phyloP scores from a whole-genome alignment of 2,329 filamentous ascomycete species.

The Cadophora malorum region DNA sequence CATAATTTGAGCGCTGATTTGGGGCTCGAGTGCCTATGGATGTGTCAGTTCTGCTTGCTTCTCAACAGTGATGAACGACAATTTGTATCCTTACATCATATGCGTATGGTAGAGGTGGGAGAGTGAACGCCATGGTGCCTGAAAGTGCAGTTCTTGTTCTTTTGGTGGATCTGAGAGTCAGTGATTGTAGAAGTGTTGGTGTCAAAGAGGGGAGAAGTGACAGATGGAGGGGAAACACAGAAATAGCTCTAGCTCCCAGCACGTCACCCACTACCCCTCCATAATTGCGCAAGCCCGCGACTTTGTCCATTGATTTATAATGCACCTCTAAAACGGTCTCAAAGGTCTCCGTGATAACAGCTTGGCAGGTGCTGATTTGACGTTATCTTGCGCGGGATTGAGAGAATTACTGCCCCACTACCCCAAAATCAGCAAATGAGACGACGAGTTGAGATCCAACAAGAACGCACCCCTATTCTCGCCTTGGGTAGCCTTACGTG shows the following conservation, averaged over 20 bases:
- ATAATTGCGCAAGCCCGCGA: background rate
- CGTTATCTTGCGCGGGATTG: constrained; percentile 11
- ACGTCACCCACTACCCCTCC: background rate
- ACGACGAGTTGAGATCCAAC: background rate
- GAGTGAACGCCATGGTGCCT: constrained; percentile 55
- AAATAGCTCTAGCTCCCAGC: background rate
- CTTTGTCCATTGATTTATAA: background rate
- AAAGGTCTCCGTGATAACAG: background rate
- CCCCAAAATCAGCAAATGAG: background rate
- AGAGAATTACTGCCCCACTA: constrained; percentile 13
- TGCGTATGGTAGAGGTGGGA: constrained; percentile 71
- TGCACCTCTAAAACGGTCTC: background rate
- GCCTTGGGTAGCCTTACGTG: background rate
- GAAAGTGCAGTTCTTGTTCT: background rate
- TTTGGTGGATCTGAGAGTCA: background rate
- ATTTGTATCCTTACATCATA: constrained; percentile 20
- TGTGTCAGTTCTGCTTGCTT: background rate
- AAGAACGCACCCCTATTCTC: background rate
- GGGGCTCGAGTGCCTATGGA: constrained; percentile 69
- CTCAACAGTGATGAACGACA: no score
- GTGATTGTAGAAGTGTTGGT: background rate
- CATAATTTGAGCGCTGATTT: constrained; percentile 82
- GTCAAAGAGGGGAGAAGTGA: background rate
- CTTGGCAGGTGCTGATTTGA: constrained; percentile 9
- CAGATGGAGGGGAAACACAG: background rate